Conservation (phyloP, 148 eudicot genomes). For the Pouteria glomerata region DNA sequence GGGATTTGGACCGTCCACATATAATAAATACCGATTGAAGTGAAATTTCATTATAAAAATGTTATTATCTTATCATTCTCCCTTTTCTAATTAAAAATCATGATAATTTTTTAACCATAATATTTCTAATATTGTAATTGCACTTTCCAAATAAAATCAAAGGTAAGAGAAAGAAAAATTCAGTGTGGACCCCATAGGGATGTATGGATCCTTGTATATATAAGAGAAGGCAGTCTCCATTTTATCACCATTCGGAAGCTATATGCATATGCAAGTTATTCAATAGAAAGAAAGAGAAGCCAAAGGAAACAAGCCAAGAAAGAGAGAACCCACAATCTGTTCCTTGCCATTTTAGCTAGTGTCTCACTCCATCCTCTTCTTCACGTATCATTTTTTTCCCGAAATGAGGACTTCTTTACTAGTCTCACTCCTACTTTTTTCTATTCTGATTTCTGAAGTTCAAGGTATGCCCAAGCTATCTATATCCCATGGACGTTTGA, state of each 20-base stretch:
- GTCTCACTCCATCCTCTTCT: neutral
- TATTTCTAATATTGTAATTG: too few relatives aligned
- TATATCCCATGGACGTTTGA: neutral
- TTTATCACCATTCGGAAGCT: conserved; percentile 3
- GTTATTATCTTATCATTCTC: too few relatives aligned
- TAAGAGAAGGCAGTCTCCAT: neutral
- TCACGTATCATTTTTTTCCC: neutral
- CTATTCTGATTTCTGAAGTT: conserved; percentile 28
- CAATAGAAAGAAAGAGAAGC: neutral
- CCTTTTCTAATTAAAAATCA: too few relatives aligned
- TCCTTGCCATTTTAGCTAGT: neutral
- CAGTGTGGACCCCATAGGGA: too few relatives aligned
- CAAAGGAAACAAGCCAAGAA: neutral
- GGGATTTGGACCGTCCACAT: too few relatives aligned
- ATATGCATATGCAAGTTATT: neutral
- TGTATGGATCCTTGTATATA: conserved; percentile 6
- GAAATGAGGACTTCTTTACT: conserved; percentile 33
- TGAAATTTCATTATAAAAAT: too few relatives aligned
- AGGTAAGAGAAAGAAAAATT: too few relatives aligned
- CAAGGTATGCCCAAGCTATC: conserved; percentile 24
- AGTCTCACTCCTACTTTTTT: conserved; percentile 28
- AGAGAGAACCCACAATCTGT: neutral
- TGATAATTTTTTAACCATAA: too few relatives aligned
- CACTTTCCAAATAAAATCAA: too few relatives aligned
- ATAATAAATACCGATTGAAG: too few relatives aligned